These are phyloP conservation scores for Venturia aucupariae DNA, from an alignment of 2,329 filamentous ascomycete species.

Conservation along the genomic window DNA sequence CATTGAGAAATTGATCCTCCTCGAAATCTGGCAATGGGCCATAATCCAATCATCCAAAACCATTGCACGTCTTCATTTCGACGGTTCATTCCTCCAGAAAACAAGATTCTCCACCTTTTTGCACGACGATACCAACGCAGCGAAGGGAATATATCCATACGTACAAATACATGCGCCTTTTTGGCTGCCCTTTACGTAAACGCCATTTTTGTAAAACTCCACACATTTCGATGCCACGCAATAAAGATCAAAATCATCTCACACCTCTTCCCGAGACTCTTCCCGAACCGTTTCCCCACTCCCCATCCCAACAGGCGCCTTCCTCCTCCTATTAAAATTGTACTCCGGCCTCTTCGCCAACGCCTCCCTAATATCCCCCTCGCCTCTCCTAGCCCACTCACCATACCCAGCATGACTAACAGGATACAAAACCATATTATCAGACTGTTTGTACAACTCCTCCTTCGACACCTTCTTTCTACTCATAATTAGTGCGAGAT, in stretches of 20 bases:
- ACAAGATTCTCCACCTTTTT: too few species aligned
- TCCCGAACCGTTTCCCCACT: not conserved
- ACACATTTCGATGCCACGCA: not conserved
- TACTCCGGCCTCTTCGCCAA: constrained; percentile 31
- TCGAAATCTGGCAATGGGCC: too few species aligned
- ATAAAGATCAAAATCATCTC: not conserved
- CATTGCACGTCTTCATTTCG: too few species aligned
- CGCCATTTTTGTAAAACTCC: too few species aligned
- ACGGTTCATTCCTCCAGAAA: too few species aligned
- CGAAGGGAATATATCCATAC: too few species aligned
- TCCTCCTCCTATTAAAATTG: constrained; percentile 20
- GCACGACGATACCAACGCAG: too few species aligned
- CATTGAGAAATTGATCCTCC: too few species aligned
- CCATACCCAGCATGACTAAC: constrained; percentile 36
- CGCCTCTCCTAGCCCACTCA: constrained; percentile 28
- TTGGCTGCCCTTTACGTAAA: too few species aligned
- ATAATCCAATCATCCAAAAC: too few species aligned
- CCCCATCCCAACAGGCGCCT: constrained; percentile 23
- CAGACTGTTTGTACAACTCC: constrained; percentile 41
- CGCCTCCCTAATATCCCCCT: constrained; percentile 35
- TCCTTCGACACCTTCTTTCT: constrained; percentile 41
- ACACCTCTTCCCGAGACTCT: not conserved
- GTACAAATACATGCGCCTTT: too few species aligned
- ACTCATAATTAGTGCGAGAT: constrained; percentile 65
- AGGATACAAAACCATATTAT: constrained; percentile 50